Percentiles rank a stretch among this genome's conserved stretches.
phyloP scores from a whole-genome alignment of 495 filamentous ascomycete genomes.

The Penicillium parvum region DNA sequence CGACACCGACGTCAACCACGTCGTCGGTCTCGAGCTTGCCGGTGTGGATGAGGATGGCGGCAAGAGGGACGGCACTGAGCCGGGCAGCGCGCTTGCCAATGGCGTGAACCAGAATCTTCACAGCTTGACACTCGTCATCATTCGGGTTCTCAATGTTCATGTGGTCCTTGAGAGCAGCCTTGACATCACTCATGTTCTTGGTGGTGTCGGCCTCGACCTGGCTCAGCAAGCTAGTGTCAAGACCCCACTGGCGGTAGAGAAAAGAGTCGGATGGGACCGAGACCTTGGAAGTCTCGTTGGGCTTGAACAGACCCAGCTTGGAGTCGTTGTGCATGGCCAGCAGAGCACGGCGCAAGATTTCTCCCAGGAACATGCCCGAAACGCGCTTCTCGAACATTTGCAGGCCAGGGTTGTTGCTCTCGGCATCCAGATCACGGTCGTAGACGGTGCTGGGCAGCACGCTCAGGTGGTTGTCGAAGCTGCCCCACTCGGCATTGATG shows the following conservation, averaged over 20 bases:
- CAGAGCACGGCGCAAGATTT: constrained; percentile 79
- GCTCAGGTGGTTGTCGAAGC: constrained; percentile 88
- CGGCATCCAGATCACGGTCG: constrained; percentile 71
- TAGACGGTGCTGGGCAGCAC: constrained; percentile 83
- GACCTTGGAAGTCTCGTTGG: constrained; percentile 67
- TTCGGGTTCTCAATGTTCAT: constrained; percentile 67
- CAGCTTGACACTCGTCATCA: constrained; percentile 73
- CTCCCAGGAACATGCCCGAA: constrained; percentile 96
- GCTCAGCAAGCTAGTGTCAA: constrained; percentile 84
- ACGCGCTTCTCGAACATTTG: constrained; percentile 99
- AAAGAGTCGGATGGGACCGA: constrained; percentile 57
- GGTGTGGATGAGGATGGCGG: constrained; percentile 71
- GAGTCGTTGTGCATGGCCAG: constrained; percentile 60
- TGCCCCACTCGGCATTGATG: constrained; percentile 97
- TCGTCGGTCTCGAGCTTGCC: constrained; percentile 60
- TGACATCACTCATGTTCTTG: constrained; percentile 56
- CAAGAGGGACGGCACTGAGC: constrained; percentile 82
- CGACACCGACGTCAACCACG: constrained; percentile 82
- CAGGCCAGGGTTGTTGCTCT: constrained; percentile 85
- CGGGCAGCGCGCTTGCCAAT: constrained; percentile 85
- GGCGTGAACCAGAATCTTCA: constrained; percentile 74
- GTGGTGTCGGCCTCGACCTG: constrained; percentile 72
- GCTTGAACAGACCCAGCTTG: constrained; percentile 60
- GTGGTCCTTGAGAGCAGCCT: constrained; percentile 69
- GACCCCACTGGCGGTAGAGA: constrained; percentile 78